Evolutionary conservation across 139 green algal species (phyloP).

Genomic region (Auxenochlorella pyrenoidosa): DNA sequence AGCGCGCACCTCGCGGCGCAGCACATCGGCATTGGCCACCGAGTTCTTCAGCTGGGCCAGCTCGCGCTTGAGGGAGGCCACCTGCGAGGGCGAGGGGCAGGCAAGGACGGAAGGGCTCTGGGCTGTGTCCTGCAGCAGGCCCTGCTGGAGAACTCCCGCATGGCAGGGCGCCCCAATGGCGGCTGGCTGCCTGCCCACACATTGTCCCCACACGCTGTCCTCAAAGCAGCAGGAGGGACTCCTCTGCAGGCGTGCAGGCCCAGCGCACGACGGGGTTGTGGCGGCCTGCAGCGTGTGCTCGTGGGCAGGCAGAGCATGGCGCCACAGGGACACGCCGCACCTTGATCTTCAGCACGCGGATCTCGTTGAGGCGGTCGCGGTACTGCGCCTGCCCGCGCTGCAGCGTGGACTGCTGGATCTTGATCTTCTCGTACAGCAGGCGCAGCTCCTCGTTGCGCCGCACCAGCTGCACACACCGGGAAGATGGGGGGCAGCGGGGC

Average conservation of each 20-base stretch:
- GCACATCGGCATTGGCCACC: slow-evolving; percentile 86
- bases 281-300: too few relatives aligned
- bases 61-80: slow-evolving; percentile 85
- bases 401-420: slow-evolving; percentile 90
- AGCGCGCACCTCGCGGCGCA: slow-evolving; percentile 80
- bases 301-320: too few relatives aligned
- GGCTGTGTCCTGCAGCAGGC: background rate
- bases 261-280: too few relatives aligned
- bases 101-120: background rate
- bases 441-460: slow-evolving; percentile 93
- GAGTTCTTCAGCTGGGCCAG: slow-evolving; percentile 81
- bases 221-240: too few relatives aligned
- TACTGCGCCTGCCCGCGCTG: slow-evolving; percentile 90
- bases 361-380: slow-evolving; percentile 88
- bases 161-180: too few relatives aligned
- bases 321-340: background rate
- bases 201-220: too few relatives aligned
- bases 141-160: too few relatives aligned
- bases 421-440: slow-evolving; percentile 96
- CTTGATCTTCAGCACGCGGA: slow-evolving; percentile 91
- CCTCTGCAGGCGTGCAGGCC: too few relatives aligned
- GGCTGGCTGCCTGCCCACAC: too few relatives aligned
- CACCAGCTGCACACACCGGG: slow-evolving; percentile 58
- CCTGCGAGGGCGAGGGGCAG: slow-evolving; percentile 1
- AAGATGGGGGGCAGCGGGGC: too few relatives aligned